Percentiles rank a stretch among this genome's conserved stretches.
Evolutionary conservation across 306 rosid species (phyloP).

Genomic region (Lathyrus aphaca): DNA sequence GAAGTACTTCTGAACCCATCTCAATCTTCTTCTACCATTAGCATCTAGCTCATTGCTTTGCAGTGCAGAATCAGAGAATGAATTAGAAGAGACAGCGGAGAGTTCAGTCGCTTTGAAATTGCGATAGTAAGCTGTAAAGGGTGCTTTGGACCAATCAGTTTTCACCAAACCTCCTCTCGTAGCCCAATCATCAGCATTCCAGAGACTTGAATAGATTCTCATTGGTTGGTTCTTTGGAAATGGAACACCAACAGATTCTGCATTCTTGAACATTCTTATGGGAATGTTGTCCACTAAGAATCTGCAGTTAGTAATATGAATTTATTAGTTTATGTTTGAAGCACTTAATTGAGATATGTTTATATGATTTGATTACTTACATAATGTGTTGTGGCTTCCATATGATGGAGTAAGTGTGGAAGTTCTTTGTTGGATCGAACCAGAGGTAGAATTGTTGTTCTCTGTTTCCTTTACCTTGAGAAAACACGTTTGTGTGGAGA

Average conservation of each 20-base stretch:
- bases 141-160: slow-evolving; percentile 47
- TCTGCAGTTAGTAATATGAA: not conserved
- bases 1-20: slow-evolving; percentile 89
- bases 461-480: slow-evolving; percentile 78
- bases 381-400: slow-evolving; percentile 83
- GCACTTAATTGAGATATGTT: not conserved
- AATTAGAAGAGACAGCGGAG: slow-evolving; percentile 37
- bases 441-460: slow-evolving; percentile 87
- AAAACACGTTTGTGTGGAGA: slow-evolving; percentile 75
- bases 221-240: slow-evolving; percentile 67
- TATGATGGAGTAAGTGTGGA: slow-evolving; percentile 84
- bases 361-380: slow-evolving; percentile 41
- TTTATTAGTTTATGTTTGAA: not conserved
- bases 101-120: slow-evolving; percentile 58
- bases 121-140: slow-evolving; percentile 81
- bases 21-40: slow-evolving; percentile 64
- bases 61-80: slow-evolving; percentile 48
- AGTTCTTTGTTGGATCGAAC: slow-evolving; percentile 88
- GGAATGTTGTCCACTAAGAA: not conserved
- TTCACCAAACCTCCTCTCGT: slow-evolving; percentile 86
- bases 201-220: slow-evolving; percentile 74
- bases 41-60: slow-evolving; percentile 71
- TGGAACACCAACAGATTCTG: not conserved
- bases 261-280: slow-evolving; percentile 3
- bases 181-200: slow-evolving; percentile 89